phyloP scores from a whole-genome alignment of 441 rosid species.

The Rhodomyrtus psidioides region DNA sequence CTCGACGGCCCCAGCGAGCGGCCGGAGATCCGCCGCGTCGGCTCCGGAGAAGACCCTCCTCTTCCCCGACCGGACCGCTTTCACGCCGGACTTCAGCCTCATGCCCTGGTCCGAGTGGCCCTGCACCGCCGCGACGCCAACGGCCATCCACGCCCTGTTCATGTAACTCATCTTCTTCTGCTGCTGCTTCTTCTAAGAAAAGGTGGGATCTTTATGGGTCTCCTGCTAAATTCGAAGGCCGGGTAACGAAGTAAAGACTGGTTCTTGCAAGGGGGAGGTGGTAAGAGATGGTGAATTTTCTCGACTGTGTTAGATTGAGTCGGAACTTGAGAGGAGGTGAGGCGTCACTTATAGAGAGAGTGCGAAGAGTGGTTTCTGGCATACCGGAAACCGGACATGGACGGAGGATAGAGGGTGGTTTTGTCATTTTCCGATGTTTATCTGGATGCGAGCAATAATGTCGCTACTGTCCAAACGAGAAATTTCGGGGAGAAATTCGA shows the following conservation, averaged over 20 bases:
- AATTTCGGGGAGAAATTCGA: background rate
- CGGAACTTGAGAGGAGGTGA: rapidly evolving
- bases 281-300: background rate
- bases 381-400: background rate
- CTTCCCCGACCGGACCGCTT: constrained; percentile 36
- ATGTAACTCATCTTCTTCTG: constrained; percentile 31
- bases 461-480: background rate
- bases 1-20: constrained; percentile 26
- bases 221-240: background rate
- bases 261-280: background rate
- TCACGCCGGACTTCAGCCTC: constrained; percentile 33
- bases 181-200: background rate
- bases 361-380: background rate
- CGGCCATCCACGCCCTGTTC: constrained; percentile 69
- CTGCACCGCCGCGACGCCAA: constrained; percentile 56
- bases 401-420: background rate
- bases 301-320: background rate
- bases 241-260: background rate
- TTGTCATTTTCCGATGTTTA: background rate
- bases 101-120: constrained; percentile 52
- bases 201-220: background rate
- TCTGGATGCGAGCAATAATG: background rate
- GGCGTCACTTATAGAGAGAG: background rate
- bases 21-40: constrained; percentile 39
- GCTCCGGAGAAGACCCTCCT: constrained; percentile 16